phyloP scores from a whole-genome alignment of 2,329 filamentous ascomycete species.

The Mycosphaerella sp. region DNA sequence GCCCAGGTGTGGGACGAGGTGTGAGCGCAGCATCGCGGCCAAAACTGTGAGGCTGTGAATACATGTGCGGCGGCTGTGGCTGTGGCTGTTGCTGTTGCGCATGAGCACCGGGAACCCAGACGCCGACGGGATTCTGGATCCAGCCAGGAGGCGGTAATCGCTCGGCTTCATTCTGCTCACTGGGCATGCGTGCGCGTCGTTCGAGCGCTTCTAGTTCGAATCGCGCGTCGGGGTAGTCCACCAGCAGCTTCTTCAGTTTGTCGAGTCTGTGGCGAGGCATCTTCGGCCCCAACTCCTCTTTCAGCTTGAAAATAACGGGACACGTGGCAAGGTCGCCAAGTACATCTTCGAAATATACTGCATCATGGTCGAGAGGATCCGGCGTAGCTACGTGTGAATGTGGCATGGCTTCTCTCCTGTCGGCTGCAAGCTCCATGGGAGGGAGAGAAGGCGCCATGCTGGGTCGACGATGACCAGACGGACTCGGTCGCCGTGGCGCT shows the following conservation, averaged over 20 bases:
- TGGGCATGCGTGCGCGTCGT: constrained; percentile 3
- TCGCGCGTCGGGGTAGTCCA: constrained; percentile 5
- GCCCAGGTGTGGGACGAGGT: constrained; percentile 1
- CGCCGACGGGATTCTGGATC: neutral
- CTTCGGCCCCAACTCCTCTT: constrained; percentile 3
- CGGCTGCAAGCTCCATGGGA: neutral
- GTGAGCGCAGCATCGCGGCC: constrained; percentile 2
- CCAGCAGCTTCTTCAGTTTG: constrained; percentile 6
- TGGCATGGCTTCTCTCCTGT: neutral
- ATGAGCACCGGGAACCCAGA: neutral
- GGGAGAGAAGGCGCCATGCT: neutral
- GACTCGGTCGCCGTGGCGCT: neutral
- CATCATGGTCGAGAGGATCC: constrained; percentile 4
- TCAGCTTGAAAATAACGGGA: constrained; percentile 6
- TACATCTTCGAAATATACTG: constrained; percentile 3
- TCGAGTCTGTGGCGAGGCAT: constrained; percentile 6
- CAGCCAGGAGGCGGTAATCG: neutral
- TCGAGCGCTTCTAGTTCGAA: constrained; percentile 6
- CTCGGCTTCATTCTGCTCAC: constrained; percentile 3
- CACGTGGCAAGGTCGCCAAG: constrained; percentile 7
- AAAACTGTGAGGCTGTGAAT: neutral
- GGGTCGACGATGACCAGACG: constrained; percentile 2
- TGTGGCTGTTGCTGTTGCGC: neutral
- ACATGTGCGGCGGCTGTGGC: neutral
- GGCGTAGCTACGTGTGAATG: neutral